Evolutionary conservation across 441 rosid species (phyloP).

Genomic region (Capsella rubella): DNA sequence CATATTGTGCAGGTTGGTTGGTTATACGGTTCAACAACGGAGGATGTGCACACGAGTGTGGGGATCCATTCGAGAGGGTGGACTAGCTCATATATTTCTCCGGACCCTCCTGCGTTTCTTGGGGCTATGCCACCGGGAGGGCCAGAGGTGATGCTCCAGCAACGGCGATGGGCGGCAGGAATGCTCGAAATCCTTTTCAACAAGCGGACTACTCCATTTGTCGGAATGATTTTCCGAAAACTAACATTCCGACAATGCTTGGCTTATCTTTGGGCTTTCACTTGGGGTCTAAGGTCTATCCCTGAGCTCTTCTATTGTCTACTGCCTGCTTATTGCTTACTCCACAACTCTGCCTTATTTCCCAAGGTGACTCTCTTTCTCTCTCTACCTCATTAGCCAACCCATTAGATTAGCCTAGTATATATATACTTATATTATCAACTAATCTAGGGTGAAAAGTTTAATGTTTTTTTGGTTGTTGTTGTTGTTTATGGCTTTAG

Average conservation of each 20-base stretch:
- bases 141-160: conserved; percentile 35
- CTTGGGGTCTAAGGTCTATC: conserved; percentile 39
- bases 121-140: conserved; percentile 40
- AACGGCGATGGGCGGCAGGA: conserved; percentile 44
- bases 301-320: conserved; percentile 40
- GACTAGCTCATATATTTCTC: conserved; percentile 39
- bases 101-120: conserved; percentile 46
- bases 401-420: background rate
- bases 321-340: conserved; percentile 46
- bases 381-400: background rate
- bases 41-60: conserved; percentile 46
- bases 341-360: conserved; percentile 40
- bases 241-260: conserved; percentile 40
- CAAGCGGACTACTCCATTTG: conserved; percentile 42
- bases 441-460: background rate
- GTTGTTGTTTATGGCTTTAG: conserved; percentile 2
- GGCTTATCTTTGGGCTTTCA: conserved; percentile 6
- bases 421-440: background rate
- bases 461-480: background rate
- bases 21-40: conserved; percentile 43
- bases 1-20: conserved; percentile 38
- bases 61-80: conserved; percentile 70
- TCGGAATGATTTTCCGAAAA: conserved; percentile 24
- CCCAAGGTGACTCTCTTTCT: conserved; percentile 36
- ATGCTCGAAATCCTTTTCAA: conserved; percentile 35